Conservation (phyloP, 1,139 yeast genomes). For the Sugiyamaella japonica region DNA sequence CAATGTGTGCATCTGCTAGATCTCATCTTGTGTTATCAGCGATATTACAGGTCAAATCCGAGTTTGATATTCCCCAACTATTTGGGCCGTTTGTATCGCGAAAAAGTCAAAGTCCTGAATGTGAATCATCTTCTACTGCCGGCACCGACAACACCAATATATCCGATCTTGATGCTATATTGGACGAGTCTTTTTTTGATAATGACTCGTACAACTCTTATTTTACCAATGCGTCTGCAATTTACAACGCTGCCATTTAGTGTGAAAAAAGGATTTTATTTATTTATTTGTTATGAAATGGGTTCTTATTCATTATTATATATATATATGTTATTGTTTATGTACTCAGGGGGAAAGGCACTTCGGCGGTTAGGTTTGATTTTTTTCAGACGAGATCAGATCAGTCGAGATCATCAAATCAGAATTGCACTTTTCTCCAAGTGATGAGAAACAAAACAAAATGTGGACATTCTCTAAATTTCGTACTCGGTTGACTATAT, state of each 20-base stretch:
- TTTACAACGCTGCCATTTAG: conserved; percentile 8
- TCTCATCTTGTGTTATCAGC: conserved; percentile 19
- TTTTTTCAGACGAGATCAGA: background rate
- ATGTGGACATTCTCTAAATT: background rate
- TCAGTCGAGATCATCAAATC: too few species aligned
- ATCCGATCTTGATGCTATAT: conserved; percentile 1
- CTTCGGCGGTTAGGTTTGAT: background rate
- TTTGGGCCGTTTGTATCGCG: conserved; percentile 12
- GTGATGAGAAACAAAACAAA: background rate
- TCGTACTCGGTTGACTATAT: background rate
- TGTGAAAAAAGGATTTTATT: too few species aligned
- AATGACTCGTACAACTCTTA: background rate
- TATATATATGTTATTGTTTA: background rate
- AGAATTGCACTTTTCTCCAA: too few species aligned
- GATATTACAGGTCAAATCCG: conserved; percentile 10
- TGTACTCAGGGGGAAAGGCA: too few species aligned
- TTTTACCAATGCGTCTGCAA: conserved; percentile 13
- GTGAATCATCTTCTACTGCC: background rate
- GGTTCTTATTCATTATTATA: background rate
- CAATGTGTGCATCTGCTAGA: conserved; percentile 21
- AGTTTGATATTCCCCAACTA: conserved; percentile 16
- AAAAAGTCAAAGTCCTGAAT: background rate
- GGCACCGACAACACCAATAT: background rate
- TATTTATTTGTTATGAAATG: background rate
- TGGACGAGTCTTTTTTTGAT: conserved; percentile 10